Base-by-base conservation (phyloP, 2,329 filamentous ascomycete genomes). In the Fusarium sacchari region DNA sequence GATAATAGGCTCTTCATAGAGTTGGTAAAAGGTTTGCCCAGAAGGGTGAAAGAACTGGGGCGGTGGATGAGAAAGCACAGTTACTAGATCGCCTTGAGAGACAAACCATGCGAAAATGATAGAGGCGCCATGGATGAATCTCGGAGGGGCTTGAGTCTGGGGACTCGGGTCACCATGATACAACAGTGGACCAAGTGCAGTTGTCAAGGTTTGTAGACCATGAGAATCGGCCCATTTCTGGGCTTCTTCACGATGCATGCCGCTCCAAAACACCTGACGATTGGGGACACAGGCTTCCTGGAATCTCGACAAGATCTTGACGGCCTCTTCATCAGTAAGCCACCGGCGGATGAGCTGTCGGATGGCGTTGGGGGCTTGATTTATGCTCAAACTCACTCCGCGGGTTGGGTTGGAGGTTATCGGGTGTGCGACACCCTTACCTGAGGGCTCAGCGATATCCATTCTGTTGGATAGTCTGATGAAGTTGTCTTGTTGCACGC, bases 91-190 rank as follows among this genome's bases (percentile, higher is more conserved):
- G 28, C 60, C 72, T n/a, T 42, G 40, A 3, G 64, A 64, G 17
- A 72, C 64, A 6, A 52, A 56, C 56, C 64, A 66, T 20, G 75
- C 57, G 56, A 77, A 77, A 9, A 77, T 24, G 2, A 60, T 65
- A 7, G 75, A 77, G 2, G 76, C 75, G 4, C 75, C 75, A 43
- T 71, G 60, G 13, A 77, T 71, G n/a, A 69, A 76, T 28, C 46
- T 42, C 0, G n/a, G 0, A 9, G 0, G 3, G 26, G 63, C 64
- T 22, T 17, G 36, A 10, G 15, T 46, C 12, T 50, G 12, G 5
- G 22, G 37, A 12, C 46, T 49, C 7, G 36, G 42, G 18, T 63
- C 43, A n/a, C 53, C 42, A 8, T 12, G 39, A 26, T 69, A 20
- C 7, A 72, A 55, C 10, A 75, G 46, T 10, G 65, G 68, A 18